These are phyloP conservation scores for Aschersonia sp. DNA, from an alignment of 2,329 filamentous ascomycete genomes.

Conservation along the genomic window DNA sequence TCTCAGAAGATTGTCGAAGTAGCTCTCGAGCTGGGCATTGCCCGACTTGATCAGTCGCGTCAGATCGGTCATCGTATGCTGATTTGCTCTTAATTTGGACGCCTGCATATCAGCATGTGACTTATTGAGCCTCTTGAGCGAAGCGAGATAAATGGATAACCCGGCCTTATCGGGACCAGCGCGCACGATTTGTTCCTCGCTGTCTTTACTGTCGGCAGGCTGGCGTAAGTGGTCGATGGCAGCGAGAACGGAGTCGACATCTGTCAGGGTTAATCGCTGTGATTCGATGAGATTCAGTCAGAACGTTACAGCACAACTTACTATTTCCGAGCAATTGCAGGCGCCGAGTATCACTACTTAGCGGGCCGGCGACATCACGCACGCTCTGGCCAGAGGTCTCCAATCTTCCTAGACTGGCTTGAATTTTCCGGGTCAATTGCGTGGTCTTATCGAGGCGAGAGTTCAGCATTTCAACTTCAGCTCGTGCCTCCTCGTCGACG, in stretches of 20 bases:
- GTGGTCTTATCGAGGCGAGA: conserved; percentile 80
- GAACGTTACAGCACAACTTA: conserved; percentile 20
- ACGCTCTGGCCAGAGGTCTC: conserved; percentile 84
- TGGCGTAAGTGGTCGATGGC: conserved; percentile 82
- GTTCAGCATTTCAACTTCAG: conserved; percentile 56
- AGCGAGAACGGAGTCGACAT: conserved; percentile 73
- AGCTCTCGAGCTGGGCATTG: conserved; percentile 67
- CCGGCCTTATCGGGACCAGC: conserved; percentile 74
- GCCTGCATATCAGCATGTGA: conserved; percentile 73
- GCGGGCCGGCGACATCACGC: conserved; percentile 78
- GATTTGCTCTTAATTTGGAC: conserved; percentile 85
- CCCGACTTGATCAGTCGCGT: conserved; percentile 64
- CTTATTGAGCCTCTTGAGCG: conserved; percentile 75
- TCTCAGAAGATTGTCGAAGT: conserved; percentile 64
- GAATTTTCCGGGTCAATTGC: conserved; percentile 87
- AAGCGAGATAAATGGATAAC: conserved; percentile 71
- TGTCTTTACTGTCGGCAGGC: conserved; percentile 81
- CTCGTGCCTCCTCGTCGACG: conserved; percentile 51
- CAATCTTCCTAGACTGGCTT: conserved; percentile 68
- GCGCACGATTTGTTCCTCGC: conserved; percentile 83
- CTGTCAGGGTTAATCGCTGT: conserved; percentile 22
- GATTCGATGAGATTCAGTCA: neutral
- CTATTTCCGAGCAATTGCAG: conserved; percentile 78
- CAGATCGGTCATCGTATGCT: conserved; percentile 73
- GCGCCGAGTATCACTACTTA: conserved; percentile 82